Base-by-base conservation (phyloP, 75 land plant species). In the Chamaecyparis obtusa region DNA sequence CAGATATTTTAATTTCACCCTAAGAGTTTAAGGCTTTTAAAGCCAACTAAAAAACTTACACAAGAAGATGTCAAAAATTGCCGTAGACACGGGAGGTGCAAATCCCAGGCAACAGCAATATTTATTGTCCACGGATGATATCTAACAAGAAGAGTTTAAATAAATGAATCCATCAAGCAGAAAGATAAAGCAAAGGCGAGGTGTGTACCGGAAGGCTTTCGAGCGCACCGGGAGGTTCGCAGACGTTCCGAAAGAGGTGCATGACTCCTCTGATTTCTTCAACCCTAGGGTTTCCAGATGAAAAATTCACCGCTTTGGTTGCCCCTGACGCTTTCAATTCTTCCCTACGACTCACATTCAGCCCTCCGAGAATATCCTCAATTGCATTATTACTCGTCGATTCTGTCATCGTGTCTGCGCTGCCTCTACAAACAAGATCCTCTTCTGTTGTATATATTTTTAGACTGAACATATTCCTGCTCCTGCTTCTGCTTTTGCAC, bases 241-340 rank as follows among this genome's bases (percentile, higher is more conserved):
- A 77, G 57, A 85, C 89, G 64, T 91, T 88, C 84, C 91, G 87
- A 88, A 56, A 96, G 56, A 97, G 95, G 81, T 94, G 94, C 94
- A 97, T 90, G 91, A 97, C 85, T 11, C 97, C 97, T 46, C 94
- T 87, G 71, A 93, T 95, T 84, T 95, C 93, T 88, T 95, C 96
- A 89, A 97, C 94, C 86, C 96, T 89, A 83, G 99, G 99, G 93
- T 97, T 97, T 85, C 99, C 99, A 6, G 96, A 95, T 16, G 99
- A 94, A 91, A 97, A 97, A 46, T 90, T 89, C 49, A 95, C 88
- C 46, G 93, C 87, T 89, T 91, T 87, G 6, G 92, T 87, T 46
- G 87, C 64, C 4, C 83, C 87, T 5, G 90, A 88, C 43, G 33
- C 14, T 33, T 74, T 33, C 4, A 32, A 10, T 74, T 74, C 76